Percentiles rank a stretch among this genome's conserved stretches.
phyloP scores from a whole-genome alignment of 2,329 filamentous ascomycete species.

The Colletotrichum destructivum region DNA sequence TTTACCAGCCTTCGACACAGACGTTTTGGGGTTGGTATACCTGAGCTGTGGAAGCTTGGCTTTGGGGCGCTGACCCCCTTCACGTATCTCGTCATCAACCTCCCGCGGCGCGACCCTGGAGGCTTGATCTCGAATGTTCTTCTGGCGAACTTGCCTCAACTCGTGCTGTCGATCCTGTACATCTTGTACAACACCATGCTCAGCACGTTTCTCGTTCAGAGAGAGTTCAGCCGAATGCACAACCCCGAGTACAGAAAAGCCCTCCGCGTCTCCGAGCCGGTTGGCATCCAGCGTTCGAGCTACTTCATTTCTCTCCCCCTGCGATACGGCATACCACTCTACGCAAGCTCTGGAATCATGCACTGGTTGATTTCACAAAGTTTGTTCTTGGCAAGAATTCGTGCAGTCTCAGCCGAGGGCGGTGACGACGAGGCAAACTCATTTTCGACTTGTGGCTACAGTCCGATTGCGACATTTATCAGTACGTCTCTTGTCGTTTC shows the following conservation, averaged over 20 bases:
- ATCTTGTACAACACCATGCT: conserved; percentile 60
- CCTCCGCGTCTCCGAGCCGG: conserved; percentile 59
- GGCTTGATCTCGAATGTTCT: conserved; percentile 54
- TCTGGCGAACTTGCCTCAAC: conserved; percentile 63
- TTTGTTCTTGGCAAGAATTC: conserved; percentile 59
- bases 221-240: conserved; percentile 62
- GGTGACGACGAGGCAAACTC: conserved; percentile 46
- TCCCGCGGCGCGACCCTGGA: conserved; percentile 47
- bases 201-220: conserved; percentile 61
- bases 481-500: conserved; percentile 24
- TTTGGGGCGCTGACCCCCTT: conserved; percentile 49
- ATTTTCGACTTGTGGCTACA: conserved; percentile 51
- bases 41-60: conserved; percentile 48
- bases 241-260: conserved; percentile 49
- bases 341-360: conserved; percentile 52
- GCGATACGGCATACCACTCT: conserved; percentile 59
- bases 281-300: conserved; percentile 57
- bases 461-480: conserved; percentile 48
- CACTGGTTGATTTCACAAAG: conserved; percentile 66
- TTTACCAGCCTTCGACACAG: conserved; percentile 42
- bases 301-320: conserved; percentile 63
- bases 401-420: conserved; percentile 46
- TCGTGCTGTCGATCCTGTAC: conserved; percentile 63
- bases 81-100: conserved; percentile 47
- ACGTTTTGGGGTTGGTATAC: conserved; percentile 41